These are phyloP conservation scores for Tulasnella sp. DNA, from an alignment of 768 basidiomycete genomes.

Conservation along the genomic window DNA sequence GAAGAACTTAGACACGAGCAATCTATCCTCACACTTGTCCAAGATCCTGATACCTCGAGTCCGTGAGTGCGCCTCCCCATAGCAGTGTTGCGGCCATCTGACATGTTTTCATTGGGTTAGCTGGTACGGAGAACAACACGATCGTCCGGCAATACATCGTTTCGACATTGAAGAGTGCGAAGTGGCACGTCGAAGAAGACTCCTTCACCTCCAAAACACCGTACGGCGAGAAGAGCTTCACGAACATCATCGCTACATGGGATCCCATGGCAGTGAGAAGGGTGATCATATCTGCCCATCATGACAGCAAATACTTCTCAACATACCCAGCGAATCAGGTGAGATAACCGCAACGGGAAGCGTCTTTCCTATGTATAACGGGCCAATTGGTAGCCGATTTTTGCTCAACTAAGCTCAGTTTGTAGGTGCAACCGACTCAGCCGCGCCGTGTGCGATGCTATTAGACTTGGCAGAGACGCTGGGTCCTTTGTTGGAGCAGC, in stretches of 20 bases:
- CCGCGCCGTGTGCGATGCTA: conserved; percentile 88
- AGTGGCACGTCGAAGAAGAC: conserved; percentile 86
- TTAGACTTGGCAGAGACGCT: conserved; percentile 83
- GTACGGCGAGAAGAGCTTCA: conserved; percentile 65
- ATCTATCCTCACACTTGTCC: conserved; percentile 63
- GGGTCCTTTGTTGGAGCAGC: conserved; percentile 54
- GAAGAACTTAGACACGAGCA: conserved; percentile 52
- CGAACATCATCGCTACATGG: conserved; percentile 91
- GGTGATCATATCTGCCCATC: conserved; percentile 84
- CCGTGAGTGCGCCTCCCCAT: conserved; percentile 41
- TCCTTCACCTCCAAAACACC: conserved; percentile 71
- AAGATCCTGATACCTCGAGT: conserved; percentile 78
- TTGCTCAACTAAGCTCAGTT: conserved; percentile 43
- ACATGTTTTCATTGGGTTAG: conserved; percentile 30
- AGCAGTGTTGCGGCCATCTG: neutral
- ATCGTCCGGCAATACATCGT: conserved; percentile 72
- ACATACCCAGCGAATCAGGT: conserved; percentile 65
- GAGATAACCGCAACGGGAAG: conserved; percentile 23
- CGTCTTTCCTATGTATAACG: neutral
- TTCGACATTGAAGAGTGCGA: conserved; percentile 52
- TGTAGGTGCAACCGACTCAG: conserved; percentile 94
- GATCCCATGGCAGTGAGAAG: conserved; percentile 73
- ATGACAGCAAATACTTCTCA: conserved; percentile 82
- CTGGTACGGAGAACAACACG: conserved; percentile 67
- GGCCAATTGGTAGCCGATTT: neutral